Evolutionary conservation across 768 basidiomycete genomes (phyloP), one percentile per base, ranked within the genome.

Genomic region (Leucogyrophana mollusca): DNA sequence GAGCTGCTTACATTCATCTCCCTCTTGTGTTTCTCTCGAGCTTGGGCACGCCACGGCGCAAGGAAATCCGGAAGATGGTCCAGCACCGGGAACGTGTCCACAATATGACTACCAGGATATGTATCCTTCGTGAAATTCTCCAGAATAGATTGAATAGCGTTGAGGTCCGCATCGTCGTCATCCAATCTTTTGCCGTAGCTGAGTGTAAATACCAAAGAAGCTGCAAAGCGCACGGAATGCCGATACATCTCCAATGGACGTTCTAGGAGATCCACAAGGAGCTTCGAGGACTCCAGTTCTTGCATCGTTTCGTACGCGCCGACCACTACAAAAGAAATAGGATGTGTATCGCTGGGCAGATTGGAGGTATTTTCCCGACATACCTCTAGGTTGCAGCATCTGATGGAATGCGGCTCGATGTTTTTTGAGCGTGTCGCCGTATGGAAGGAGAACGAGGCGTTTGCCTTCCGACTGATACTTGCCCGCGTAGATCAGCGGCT

Each of bases 121-220:
- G 47, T 55, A 37, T 62, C 55, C 8, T 42, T 27, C 22, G 59
- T 47, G 45, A 65, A 62, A 33, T 54, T 55, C 8, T 55, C 53
- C 24, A 65, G 43, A 3, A 65, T 53, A 18, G 25, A 21, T 8
- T 55, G 38, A 16, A 65, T 48, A 3, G 47, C 46, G 23, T 34
- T 36, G 8, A 63, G 52, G 35, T 65, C 63, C 17, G 50, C 40
- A 40, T 52, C 56, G 45, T 63, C 58, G 23, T 55, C 53, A 2
- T n/a, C 37, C 10, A 64, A 41, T 9, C 56, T 51, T 25, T 45
- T 43, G 7, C 60, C 62, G 48, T 64, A 64, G 34, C 39, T 49
- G 24, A 56, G 45, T 9, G 50, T 50, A 36, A 59, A 57, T 11
- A 59, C 53, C 1, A 57, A 43, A 9, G 50, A 46, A 30, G 57